Evolutionary conservation across 2,329 filamentous ascomycete species (phyloP), one percentile per base, ranked within the genome.

Genomic region (Blastomyces parvus): DNA sequence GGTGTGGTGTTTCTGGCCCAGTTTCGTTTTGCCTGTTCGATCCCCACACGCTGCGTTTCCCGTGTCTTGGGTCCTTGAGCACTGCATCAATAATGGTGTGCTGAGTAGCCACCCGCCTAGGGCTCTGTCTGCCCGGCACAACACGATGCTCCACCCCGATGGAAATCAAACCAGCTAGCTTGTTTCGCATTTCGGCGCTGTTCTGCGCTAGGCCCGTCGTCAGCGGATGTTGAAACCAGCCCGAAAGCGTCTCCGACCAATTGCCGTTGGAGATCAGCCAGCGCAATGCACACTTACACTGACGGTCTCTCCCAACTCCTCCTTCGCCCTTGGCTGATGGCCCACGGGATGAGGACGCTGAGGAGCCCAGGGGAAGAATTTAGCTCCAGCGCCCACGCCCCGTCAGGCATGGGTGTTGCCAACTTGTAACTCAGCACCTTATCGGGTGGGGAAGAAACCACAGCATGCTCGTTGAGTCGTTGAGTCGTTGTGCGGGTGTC

Each of bases 181-280:
- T 59, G 57, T 59, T 59, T 59, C 57, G 40, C 46, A 59, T 59
- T 59, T 17, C 57, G 33, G 38, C 7, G 30, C 57, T 59, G 40
- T 22, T 14, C 57, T 33, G 13, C 57, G 25, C 42, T 14, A 27
- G 22, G 57, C 42, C 22, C 40, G 6, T 19, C 33, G 19, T 14
- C 57, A 40, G 57, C 40, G 40, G 40, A 46, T 30, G 38, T 46
- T 46, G 56, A 44, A 59, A 59, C 56, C 40, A 33, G 38, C 53
- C 30, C 38, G n/a, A n/a, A 17, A 17, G 3, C 7, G 17, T 11
- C 17, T 25, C 27, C 3, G 13, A 25, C 57, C 57, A 59, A 59
- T 59, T 2, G 38, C 19, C 40, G 17, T 19, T 19, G 14, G n/a
- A 17, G 19, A 17, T 13, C 25, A 48, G 14, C 33, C 46, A 11